These are phyloP conservation scores for Phytophthora hybrid DNA, from an alignment of 352 stramenopile genomes.

Conservation along the genomic window DNA sequence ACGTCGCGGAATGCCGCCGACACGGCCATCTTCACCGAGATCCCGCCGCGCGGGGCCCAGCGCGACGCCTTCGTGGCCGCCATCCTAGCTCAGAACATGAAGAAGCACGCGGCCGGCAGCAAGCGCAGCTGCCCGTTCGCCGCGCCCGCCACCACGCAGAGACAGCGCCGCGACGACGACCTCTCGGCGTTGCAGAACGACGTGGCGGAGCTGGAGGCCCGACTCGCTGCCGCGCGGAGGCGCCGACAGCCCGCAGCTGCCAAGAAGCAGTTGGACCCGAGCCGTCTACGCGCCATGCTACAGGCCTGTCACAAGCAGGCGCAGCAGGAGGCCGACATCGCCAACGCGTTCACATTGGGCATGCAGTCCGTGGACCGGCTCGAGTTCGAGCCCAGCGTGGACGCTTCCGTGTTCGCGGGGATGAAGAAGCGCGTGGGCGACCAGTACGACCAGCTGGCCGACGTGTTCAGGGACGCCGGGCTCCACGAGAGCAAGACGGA, in stretches of 20 bases:
- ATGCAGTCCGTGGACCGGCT: conserved; percentile 12
- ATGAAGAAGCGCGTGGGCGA: conserved; percentile 33
- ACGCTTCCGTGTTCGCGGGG: conserved; percentile 26
- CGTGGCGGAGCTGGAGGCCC: conserved; percentile 37
- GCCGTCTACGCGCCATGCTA: conserved; percentile 25
- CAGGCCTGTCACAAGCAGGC: conserved; percentile 24
- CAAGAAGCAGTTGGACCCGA: conserved; percentile 20
- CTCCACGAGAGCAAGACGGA: conserved; percentile 31
- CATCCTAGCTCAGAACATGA: conserved; percentile 34
- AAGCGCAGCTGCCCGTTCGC: conserved; percentile 37
- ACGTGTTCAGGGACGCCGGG: conserved; percentile 41
- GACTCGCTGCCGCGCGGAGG: conserved; percentile 22
- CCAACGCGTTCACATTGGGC: neutral
- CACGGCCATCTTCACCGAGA: conserved; percentile 24
- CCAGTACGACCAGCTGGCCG: conserved; percentile 34
- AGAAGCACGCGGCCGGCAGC: conserved; percentile 16
- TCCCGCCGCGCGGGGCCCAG: conserved; percentile 15
- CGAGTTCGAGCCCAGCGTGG: conserved; percentile 38
- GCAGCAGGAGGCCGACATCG: conserved; percentile 7
- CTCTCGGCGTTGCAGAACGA: conserved; percentile 33
- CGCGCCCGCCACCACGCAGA: neutral
- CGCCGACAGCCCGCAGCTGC: neutral
- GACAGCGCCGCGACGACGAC: conserved; percentile 29
- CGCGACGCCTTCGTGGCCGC: conserved; percentile 30
- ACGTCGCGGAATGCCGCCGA: conserved; percentile 29